Conservation (phyloP, 345 rosid species). For the Lepidium didymum region DNA sequence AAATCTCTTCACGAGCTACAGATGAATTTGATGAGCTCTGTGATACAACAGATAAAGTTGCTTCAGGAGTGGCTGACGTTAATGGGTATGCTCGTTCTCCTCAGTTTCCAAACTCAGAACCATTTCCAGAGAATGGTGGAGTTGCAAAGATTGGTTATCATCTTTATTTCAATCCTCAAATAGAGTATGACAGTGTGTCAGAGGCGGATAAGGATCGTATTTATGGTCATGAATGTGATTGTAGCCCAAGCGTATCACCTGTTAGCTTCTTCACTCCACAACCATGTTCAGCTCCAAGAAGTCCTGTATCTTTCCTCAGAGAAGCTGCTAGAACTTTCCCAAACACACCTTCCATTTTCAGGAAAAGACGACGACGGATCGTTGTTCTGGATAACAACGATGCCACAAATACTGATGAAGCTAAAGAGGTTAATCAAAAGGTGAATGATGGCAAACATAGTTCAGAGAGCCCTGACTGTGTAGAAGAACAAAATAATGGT, state of each 20-base stretch:
- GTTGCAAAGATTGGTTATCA: constrained; percentile 25
- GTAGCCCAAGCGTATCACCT: constrained; percentile 53
- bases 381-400: constrained; percentile 25
- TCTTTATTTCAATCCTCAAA: constrained; percentile 45
- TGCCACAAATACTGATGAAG: constrained; percentile 23
- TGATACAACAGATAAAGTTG: neutral
- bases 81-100: constrained; percentile 48
- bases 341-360: constrained; percentile 82
- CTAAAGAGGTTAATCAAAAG: constrained; percentile 30
- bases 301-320: constrained; percentile 72
- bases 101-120: constrained; percentile 16
- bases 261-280: constrained; percentile 81
- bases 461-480: constrained; percentile 37
- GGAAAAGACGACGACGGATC: constrained; percentile 53
- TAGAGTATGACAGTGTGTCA: constrained; percentile 28
- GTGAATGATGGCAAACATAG: constrained; percentile 24
- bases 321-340: constrained; percentile 79
- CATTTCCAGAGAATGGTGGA: constrained; percentile 30
- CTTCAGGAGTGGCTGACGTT: constrained; percentile 35
- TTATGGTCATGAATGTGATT: constrained; percentile 32
- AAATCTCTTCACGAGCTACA: constrained; percentile 41
- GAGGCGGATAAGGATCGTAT: constrained; percentile 34
- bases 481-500: constrained; percentile 27
- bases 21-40: neutral
- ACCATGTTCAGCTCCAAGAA: constrained; percentile 43